Conservation (phyloP, 805 yeast genomes). For the Cyberlindnera petersonii region DNA sequence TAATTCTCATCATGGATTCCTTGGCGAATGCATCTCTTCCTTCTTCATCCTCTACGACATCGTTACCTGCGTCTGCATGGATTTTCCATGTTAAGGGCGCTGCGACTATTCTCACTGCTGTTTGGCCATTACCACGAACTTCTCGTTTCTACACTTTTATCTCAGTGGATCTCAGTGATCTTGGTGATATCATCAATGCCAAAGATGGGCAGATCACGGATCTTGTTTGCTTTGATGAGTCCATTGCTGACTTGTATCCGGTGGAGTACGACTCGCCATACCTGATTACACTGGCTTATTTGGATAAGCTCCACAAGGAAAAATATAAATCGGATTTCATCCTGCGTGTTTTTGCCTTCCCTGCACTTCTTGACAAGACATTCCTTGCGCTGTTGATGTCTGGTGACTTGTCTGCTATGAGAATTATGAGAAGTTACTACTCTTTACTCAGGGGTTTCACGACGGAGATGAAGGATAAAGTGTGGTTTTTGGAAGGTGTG, state of each 20-base stretch:
- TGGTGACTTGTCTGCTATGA: conserved; percentile 84
- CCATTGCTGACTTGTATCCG: conserved; percentile 82
- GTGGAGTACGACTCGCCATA: conserved; percentile 81
- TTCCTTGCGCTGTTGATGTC: conserved; percentile 74
- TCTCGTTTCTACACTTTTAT: conserved; percentile 66
- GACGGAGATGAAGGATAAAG: conserved; percentile 80
- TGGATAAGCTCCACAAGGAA: conserved; percentile 79
- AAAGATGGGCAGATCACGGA: conserved; percentile 44
- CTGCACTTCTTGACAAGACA: conserved; percentile 81
- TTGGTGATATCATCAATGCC: conserved; percentile 57
- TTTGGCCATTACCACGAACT: conserved; percentile 81
- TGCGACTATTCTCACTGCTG: conserved; percentile 90
- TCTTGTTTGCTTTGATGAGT: conserved; percentile 79
- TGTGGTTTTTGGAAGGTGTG: conserved; percentile 93
- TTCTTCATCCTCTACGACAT: conserved; percentile 33
- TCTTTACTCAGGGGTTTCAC: conserved; percentile 76
- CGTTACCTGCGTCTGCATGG: conserved; percentile 93
- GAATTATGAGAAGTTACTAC: conserved; percentile 87
- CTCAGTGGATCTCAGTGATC: conserved; percentile 85
- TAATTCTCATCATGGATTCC: conserved; percentile 87
- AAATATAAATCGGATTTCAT: conserved; percentile 82
- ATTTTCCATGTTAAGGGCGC: conserved; percentile 96
- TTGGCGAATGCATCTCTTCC: conserved; percentile 80
- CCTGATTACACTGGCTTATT: conserved; percentile 78
- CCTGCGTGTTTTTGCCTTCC: conserved; percentile 84